phyloP scores from a whole-genome alignment of 176 grass and related monocot genomes.

The Elymus sibiricus region DNA sequence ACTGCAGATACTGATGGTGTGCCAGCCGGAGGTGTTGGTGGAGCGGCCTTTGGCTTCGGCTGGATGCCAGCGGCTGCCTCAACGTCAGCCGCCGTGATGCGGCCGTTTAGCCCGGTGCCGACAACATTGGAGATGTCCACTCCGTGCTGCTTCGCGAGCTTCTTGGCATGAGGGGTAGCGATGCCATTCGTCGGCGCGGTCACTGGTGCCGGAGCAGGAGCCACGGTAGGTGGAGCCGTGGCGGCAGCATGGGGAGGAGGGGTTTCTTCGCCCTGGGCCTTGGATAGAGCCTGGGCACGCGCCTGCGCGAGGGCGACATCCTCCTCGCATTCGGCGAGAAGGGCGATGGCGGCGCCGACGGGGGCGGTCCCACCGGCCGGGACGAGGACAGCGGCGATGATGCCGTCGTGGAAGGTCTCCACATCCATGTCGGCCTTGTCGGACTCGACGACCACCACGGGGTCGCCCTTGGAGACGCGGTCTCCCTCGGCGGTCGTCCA shows the following conservation, averaged over 20 bases:
- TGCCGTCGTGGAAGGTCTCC: constrained; percentile 91
- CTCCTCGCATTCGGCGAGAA: constrained; percentile 86
- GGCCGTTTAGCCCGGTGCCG: constrained; percentile 58
- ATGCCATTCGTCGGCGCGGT: constrained; percentile 34
- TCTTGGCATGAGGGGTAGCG: constrained; percentile 73
- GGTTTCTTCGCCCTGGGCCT: background rate
- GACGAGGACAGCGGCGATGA: constrained; percentile 73
- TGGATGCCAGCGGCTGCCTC: constrained; percentile 72
- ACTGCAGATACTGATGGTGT: background rate
- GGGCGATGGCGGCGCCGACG: constrained; percentile 81
- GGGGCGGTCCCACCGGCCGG: constrained; percentile 63
- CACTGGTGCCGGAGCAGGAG: constrained; percentile 20
- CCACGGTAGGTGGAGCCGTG: background rate
- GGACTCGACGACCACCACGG: constrained; percentile 89
- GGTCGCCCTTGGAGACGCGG: constrained; percentile 80
- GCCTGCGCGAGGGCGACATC: constrained; percentile 57
- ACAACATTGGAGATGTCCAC: constrained; percentile 53
- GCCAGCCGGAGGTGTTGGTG: constrained; percentile 2
- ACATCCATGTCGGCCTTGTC: constrained; percentile 99
- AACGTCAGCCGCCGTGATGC: constrained; percentile 65
- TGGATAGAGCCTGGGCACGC: constrained; percentile 53
- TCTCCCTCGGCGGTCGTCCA: constrained; percentile 85
- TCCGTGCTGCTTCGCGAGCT: constrained; percentile 77
- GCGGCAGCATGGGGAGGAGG: constrained; percentile 12
- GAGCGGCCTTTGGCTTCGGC: constrained; percentile 29